These are phyloP conservation scores for Hapsidospora chrysogenum DNA, from an alignment of 495 filamentous ascomycete genomes.

Conservation along the genomic window DNA sequence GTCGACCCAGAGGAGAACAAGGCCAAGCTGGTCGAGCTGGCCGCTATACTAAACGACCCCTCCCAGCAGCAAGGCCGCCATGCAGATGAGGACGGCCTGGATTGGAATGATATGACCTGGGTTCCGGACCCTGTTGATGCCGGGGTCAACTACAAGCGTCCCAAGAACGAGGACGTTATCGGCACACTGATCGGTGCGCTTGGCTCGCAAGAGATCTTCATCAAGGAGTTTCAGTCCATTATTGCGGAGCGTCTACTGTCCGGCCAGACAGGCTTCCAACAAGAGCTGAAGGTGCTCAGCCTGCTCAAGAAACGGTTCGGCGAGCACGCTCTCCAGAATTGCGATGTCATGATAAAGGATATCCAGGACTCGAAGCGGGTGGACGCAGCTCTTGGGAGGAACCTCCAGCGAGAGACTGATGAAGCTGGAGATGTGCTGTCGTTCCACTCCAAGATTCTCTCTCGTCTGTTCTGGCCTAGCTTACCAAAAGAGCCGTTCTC, in stretches of 20 bases:
- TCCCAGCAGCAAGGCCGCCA: constrained; percentile 22
- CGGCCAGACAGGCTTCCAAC: constrained; percentile 50
- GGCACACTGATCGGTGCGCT: constrained; percentile 76
- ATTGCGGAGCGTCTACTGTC: constrained; percentile 68
- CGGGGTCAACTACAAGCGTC: constrained; percentile 74
- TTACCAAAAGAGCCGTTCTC: constrained; percentile 62
- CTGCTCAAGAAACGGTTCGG: constrained; percentile 82
- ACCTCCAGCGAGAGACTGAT: constrained; percentile 8
- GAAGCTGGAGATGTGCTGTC: constrained; percentile 9
- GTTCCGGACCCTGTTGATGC: constrained; percentile 85
- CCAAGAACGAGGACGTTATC: constrained; percentile 83
- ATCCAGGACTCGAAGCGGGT: constrained; percentile 71
- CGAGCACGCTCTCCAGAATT: constrained; percentile 67
- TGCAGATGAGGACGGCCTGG: constrained; percentile 47
- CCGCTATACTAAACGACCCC: constrained; percentile 52
- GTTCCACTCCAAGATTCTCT: constrained; percentile 70
- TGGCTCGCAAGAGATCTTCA: constrained; percentile 74
- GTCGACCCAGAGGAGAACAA: constrained; percentile 22
- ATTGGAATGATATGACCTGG: constrained; percentile 87
- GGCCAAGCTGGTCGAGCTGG: constrained; percentile 50
- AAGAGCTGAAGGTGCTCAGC: constrained; percentile 63
- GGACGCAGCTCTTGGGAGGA: constrained; percentile 41
- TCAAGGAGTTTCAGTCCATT: constrained; percentile 79
- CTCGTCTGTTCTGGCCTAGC: constrained; percentile 85
- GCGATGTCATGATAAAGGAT: constrained; percentile 94